Evolutionary conservation across 306 rosid genomes (phyloP), one percentile per base, ranked within the genome.

Genomic region (Spatholobus suberectus): DNA sequence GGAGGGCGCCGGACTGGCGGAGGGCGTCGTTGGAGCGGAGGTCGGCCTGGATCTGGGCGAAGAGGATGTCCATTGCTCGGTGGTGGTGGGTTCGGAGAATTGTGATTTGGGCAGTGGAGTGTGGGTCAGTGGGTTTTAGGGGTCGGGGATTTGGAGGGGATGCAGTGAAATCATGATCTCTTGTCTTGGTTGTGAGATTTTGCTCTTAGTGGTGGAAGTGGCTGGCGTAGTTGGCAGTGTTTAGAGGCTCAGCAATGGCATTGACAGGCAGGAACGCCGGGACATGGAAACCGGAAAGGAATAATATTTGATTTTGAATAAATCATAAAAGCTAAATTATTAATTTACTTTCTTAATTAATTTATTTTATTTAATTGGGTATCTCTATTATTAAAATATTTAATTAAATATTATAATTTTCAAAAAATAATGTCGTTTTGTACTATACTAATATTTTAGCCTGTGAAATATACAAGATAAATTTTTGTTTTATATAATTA

Each of bases 21-120:
- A 96, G 98, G 1, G 99, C 98, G 54, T 94, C 99, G 83, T 90
- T 94, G 86, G 99, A 92, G 41, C 97, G 99, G 84, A 94, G 98
- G 88, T 96, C 98, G 4, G 99, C 97, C 77, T 96, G 99, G 95
- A 96, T 94, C 97, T 94, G 98, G 35, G 99, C 98, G 80, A 91
- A 96, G 76, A 96, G 97, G 27, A 96, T 96, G 87, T 96, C 99
- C 99, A 96, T 87, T 40, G 40, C 34, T 46, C 27, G 32, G 2
- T 27, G n/a, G 6, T 51, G 21, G 4, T 0, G 10, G 0, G 5
- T 21, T 10, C 17, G 21, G 17, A 21, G 14, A 8, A 17, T 55
- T 14, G 34, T 23, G 7, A 57, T 23, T 20, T 21, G 29, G 17
- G 1, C 4, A 57, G 6, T 57, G 34, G 2, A 20, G 8, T n/a